These are phyloP conservation scores for Chlorella sorokiniana DNA, from an alignment of 139 green algal species.

Conservation along the genomic window DNA sequence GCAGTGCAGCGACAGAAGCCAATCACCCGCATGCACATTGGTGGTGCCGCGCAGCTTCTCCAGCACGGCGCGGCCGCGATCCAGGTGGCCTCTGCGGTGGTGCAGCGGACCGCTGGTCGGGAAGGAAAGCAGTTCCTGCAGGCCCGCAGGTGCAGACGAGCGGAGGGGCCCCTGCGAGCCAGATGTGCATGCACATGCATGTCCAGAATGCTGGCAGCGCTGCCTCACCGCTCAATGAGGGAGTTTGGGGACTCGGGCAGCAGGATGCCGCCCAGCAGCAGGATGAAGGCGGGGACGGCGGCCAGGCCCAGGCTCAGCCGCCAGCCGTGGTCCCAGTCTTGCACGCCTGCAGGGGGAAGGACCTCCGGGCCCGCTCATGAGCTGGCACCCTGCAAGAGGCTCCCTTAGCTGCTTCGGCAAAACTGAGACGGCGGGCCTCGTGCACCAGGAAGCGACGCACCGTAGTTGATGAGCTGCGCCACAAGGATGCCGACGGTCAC, in stretches of 20 bases:
- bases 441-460: neutral
- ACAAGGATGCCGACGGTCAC: constrained; percentile 49
- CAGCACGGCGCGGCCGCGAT: constrained; percentile 56
- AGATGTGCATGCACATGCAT: too few relatives aligned
- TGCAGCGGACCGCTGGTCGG: neutral
- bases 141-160: neutral
- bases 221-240: constrained; percentile 62
- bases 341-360: neutral
- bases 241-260: constrained; percentile 82
- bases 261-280: constrained; percentile 56
- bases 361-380: neutral
- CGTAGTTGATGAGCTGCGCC: constrained; percentile 52
- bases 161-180: neutral
- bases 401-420: neutral
- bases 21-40: constrained; percentile 45
- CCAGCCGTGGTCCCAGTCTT: constrained; percentile 32
- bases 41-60: constrained; percentile 55
- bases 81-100: constrained; percentile 38
- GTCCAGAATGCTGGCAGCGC: neutral
- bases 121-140: neutral
- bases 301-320: constrained; percentile 41
- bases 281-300: constrained; percentile 36
- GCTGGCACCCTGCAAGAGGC: too few relatives aligned
- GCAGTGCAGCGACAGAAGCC: neutral
- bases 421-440: neutral